Evolutionary conservation across 1,284 basidiomycete species (phyloP).

Genomic region (Fomitopsis pinicola): DNA sequence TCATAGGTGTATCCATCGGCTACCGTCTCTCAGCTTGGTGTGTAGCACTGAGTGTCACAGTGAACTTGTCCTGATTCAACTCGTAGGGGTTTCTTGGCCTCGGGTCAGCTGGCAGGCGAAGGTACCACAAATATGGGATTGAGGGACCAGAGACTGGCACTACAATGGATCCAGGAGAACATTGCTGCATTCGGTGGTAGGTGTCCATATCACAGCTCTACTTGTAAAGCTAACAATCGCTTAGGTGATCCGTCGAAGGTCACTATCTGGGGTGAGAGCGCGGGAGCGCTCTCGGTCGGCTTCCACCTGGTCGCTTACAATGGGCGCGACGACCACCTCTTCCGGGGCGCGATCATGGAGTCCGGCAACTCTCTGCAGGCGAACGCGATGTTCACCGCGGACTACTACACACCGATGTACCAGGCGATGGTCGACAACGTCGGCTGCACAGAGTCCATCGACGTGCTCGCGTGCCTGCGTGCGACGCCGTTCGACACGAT

Average conservation of each 20-base stretch:
- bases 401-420: constrained; percentile 2
- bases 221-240: neutral
- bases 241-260: neutral
- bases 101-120: neutral
- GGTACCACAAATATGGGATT: neutral
- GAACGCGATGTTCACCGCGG: constrained; percentile 1
- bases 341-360: constrained; percentile 2
- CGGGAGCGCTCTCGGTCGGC: neutral
- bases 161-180: constrained; percentile 1
- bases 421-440: neutral
- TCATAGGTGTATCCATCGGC: neutral
- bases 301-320: constrained; percentile 1
- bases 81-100: neutral
- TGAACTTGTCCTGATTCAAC: too few relatives aligned
- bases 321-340: neutral
- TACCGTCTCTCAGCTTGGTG: constrained; percentile 1
- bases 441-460: neutral
- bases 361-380: neutral
- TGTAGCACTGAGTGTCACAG: neutral
- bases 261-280: constrained; percentile 1
- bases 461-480: neutral
- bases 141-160: neutral
- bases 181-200: neutral
- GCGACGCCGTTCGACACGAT: neutral
- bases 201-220: neutral